These are phyloP conservation scores for Bifiguratus adelaidae DNA, from an alignment of 192 early-diverging fungal species.

Conservation along the genomic window DNA sequence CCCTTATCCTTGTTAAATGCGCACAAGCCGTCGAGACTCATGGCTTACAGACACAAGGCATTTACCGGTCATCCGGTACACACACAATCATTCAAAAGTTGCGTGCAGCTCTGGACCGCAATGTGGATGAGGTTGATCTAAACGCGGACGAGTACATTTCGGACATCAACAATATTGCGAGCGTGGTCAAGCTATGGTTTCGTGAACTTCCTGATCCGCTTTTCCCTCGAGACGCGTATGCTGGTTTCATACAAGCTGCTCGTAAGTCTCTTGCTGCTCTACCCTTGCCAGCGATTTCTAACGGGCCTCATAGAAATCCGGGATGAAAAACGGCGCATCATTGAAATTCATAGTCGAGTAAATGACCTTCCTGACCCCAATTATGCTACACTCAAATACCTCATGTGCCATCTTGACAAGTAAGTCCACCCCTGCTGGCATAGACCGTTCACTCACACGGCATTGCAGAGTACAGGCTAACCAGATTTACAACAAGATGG, in stretches of 20 bases:
- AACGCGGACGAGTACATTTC: slow-evolving; percentile 38
- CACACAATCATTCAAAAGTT: slow-evolving; percentile 65
- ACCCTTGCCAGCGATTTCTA: not conserved
- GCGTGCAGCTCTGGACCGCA: slow-evolving; percentile 59
- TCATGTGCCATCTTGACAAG: slow-evolving; percentile 76
- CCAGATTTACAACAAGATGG: slow-evolving; percentile 83
- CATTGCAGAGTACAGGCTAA: slow-evolving; percentile 55
- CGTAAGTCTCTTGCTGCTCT: slow-evolving; percentile 26
- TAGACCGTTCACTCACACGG: not conserved
- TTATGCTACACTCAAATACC: slow-evolving; percentile 69
- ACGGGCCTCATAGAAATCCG: slow-evolving; percentile 33
- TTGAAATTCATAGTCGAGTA: slow-evolving; percentile 61
- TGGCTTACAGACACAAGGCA: slow-evolving; percentile 63
- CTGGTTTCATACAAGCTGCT: slow-evolving; percentile 59
- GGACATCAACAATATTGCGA: slow-evolving; percentile 78
- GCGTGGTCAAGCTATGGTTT: slow-evolving; percentile 89
- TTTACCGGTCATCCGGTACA: slow-evolving; percentile 86
- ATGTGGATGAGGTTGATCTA: slow-evolving; percentile 59
- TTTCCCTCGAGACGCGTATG: slow-evolving; percentile 56
- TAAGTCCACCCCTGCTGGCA: slow-evolving; percentile 19
- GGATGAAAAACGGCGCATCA: slow-evolving; percentile 48
- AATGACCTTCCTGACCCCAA: slow-evolving; percentile 72
- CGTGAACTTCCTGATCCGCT: slow-evolving; percentile 89
- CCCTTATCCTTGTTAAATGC: slow-evolving; percentile 70
- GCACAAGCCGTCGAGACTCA: slow-evolving; percentile 74